Conservation (phyloP, 148 eudicot species). For the Fagopyrum homotropicum region DNA sequence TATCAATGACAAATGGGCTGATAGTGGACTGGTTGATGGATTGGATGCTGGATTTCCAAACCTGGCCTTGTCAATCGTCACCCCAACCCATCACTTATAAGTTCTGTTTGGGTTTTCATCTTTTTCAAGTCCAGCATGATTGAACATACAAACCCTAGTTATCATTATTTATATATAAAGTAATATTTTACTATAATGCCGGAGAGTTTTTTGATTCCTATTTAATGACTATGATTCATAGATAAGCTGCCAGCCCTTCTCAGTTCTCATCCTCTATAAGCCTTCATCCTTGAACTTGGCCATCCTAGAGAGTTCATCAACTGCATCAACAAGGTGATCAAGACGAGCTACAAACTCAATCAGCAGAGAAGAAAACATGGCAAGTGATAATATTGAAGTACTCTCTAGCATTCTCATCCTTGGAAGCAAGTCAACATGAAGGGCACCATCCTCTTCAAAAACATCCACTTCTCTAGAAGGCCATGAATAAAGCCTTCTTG, state of each 20-base stretch:
- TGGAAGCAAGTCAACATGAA: slow-evolving; percentile 24
- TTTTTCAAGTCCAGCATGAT: neutral
- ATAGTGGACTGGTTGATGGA: neutral
- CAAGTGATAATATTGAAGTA: slow-evolving; percentile 41
- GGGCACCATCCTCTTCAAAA: slow-evolving; percentile 32
- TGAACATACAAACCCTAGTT: neutral
- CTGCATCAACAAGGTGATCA: slow-evolving; percentile 59
- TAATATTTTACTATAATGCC: neutral
- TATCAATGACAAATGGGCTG: neutral
- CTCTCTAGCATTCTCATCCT: slow-evolving; percentile 39
- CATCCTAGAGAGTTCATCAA: slow-evolving; percentile 41
- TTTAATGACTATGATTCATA: neutral
- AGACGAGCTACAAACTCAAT: slow-evolving; percentile 61
- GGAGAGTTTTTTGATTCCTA: neutral
- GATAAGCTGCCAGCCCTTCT: neutral
- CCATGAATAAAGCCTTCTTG: slow-evolving; percentile 48
- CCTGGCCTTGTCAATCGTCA: neutral
- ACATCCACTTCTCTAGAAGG: slow-evolving; percentile 45
- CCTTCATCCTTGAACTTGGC: slow-evolving; percentile 44
- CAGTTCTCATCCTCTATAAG: slow-evolving; percentile 2
- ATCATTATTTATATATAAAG: neutral
- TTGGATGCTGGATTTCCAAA: neutral
- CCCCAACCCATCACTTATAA: neutral
- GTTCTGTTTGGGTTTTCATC: neutral
- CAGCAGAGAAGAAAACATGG: slow-evolving; percentile 49